phyloP scores from a whole-genome alignment of 768 basidiomycete species.

The Serendipita sp. region DNA sequence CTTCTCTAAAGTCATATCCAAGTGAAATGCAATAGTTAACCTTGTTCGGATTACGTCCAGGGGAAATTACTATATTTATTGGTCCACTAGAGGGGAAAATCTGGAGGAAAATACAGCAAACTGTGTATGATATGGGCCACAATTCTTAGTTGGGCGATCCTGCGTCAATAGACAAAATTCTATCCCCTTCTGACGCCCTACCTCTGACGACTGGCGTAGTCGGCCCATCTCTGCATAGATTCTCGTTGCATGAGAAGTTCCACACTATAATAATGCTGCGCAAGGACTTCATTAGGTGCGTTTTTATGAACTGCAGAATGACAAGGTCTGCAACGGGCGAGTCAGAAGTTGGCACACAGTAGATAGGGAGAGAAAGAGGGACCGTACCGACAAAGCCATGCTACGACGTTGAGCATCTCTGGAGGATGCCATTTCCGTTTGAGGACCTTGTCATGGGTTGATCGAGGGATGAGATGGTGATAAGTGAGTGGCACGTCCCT shows the following conservation, averaged over 20 bases:
- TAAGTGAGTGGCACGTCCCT: constrained; percentile 42
- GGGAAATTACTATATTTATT: no score
- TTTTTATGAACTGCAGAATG: constrained; percentile 36
- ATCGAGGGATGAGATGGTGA: constrained; percentile 43
- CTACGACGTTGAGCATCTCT: constrained; percentile 37
- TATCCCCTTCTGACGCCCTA: constrained; percentile 12
- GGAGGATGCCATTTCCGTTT: constrained; percentile 44
- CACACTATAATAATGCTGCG: constrained; percentile 33
- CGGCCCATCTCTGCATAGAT: constrained; percentile 40
- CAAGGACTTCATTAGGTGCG: constrained; percentile 36
- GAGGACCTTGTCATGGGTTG: constrained; percentile 35
- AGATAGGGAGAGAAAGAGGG: background rate
- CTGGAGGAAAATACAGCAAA: no score
- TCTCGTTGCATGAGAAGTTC: constrained; percentile 34
- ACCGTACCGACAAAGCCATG: constrained; percentile 37
- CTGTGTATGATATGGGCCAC: no score
- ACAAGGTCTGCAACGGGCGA: constrained; percentile 26
- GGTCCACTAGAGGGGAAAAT: no score
- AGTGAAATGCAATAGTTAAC: no score
- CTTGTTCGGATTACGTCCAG: no score
- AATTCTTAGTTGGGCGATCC: no score
- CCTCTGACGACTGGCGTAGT: constrained; percentile 32
- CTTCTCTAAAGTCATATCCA: no score
- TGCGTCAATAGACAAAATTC: no score
- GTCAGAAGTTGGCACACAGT: background rate